phyloP scores from a whole-genome alignment of 116 monocot genomes.

The Posidonia oceanica region DNA sequence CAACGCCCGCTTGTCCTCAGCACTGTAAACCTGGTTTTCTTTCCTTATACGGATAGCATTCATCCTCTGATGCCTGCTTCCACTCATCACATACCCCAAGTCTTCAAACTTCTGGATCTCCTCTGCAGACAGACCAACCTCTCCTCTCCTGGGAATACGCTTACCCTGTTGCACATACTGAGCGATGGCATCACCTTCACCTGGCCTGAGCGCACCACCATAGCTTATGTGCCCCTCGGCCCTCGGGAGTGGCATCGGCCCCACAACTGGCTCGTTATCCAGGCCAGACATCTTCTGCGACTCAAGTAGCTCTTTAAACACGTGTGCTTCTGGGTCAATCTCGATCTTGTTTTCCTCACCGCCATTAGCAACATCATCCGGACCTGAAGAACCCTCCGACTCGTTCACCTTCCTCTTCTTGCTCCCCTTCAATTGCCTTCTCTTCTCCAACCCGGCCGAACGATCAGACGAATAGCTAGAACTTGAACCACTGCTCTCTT shows the following conservation, averaged over 20 bases:
- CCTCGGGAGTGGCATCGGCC: slow-evolving; percentile 73
- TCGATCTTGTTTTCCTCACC: slow-evolving; percentile 32
- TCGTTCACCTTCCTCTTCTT: slow-evolving; percentile 28
- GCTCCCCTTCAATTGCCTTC: slow-evolving; percentile 19
- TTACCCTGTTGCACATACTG: slow-evolving; percentile 99
- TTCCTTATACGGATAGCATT: slow-evolving; percentile 99
- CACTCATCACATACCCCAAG: slow-evolving; percentile 99
- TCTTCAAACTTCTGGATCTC: slow-evolving; percentile 92
- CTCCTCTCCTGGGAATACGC: slow-evolving; percentile 98
- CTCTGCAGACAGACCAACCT: slow-evolving; percentile 92
- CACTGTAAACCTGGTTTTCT: slow-evolving; percentile 98
- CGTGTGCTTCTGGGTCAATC: slow-evolving; percentile 47
- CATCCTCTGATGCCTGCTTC: slow-evolving; percentile 99
- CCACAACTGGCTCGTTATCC: slow-evolving; percentile 54
- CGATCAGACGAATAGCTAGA: slow-evolving; percentile 23
- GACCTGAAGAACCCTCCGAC: slow-evolving; percentile 15
- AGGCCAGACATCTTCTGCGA: slow-evolving; percentile 54
- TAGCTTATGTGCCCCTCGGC: slow-evolving; percentile 97
- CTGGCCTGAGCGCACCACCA: slow-evolving; percentile 92
- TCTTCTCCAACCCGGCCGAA: slow-evolving; percentile 12
- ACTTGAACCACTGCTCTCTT: slow-evolving; percentile 24
- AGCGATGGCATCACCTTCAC: slow-evolving; percentile 98
- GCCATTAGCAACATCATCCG: slow-evolving; percentile 16
- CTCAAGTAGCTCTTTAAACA: slow-evolving; percentile 75
- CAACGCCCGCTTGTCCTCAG: slow-evolving; percentile 91